A percentile compares a stretch with the other conserved stretches of the same genome.
Evolutionary conservation across 768 basidiomycete species (phyloP).

Genomic region (Rhizopogon vinicolor): DNA sequence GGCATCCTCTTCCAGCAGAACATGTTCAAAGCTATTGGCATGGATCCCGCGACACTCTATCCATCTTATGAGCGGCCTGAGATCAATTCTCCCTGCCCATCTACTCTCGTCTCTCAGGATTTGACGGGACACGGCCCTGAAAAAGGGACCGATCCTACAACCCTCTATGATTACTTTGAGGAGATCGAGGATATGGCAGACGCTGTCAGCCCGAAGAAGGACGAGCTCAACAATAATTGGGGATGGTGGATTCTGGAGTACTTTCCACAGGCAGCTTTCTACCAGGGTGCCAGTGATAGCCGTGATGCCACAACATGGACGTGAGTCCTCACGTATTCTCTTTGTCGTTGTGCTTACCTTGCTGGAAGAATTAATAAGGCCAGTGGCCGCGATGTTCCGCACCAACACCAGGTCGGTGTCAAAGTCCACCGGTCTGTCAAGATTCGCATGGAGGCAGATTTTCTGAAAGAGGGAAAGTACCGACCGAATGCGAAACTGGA

Average conservation of each 20-base stretch:
- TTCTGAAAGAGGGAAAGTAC: conserved; percentile 28
- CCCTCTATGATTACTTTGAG: conserved; percentile 30
- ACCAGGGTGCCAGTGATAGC: conserved; percentile 20
- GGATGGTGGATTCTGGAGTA: conserved; percentile 69
- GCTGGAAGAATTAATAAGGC: conserved; percentile 33
- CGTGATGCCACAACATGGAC: conserved; percentile 9
- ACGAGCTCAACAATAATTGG: conserved; percentile 44
- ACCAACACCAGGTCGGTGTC: conserved; percentile 29
- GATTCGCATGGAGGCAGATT: conserved; percentile 47
- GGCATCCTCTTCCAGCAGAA: conserved; percentile 56
- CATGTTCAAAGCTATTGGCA: conserved; percentile 36
- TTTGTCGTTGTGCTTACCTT: background rate
- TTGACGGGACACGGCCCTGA: conserved; percentile 12
- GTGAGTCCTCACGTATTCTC: conserved; percentile 8
- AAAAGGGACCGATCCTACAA: conserved; percentile 6
- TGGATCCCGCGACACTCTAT: conserved; percentile 45
- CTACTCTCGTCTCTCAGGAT: conserved; percentile 9
- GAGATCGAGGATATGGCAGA: conserved; percentile 65
- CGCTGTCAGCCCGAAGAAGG: conserved; percentile 46
- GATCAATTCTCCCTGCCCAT: conserved; percentile 18
- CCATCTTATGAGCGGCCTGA: conserved; percentile 37
- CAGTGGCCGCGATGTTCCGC: conserved; percentile 36
- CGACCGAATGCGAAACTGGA: conserved; percentile 34
- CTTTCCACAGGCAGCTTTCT: conserved; percentile 32
- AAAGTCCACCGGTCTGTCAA: conserved; percentile 45